Conservation (phyloP, 169 alveolate species). For the Eimeria falciformis region DNA sequence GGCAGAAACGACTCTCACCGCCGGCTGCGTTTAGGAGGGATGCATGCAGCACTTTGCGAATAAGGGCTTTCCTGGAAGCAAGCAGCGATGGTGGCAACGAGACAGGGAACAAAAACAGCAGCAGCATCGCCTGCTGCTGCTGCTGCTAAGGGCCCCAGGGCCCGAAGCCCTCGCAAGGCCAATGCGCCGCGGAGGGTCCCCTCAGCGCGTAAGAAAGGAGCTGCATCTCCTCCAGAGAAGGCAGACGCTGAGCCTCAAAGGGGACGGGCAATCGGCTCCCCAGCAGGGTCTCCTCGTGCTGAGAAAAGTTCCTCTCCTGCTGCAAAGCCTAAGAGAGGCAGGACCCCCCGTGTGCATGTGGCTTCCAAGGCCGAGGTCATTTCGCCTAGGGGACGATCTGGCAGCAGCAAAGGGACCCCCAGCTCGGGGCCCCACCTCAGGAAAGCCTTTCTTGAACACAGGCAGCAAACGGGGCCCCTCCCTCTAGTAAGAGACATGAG, state of each 20-base stretch:
- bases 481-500: constrained; percentile 47
- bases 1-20: too few relatives aligned
- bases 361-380: constrained; percentile 23
- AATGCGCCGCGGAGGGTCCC: constrained; percentile 28
- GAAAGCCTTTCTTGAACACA: not conserved
- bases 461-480: constrained; percentile 70
- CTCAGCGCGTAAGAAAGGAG: constrained; percentile 18
- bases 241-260: not conserved
- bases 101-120: constrained; percentile 55
- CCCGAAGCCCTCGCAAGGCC: constrained; percentile 35
- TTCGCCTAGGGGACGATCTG: not conserved
- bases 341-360: constrained; percentile 25
- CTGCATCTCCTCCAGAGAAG: not conserved
- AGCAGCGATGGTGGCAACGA: constrained; percentile 64
- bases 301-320: not conserved
- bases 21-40: too few relatives aligned
- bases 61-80: too few relatives aligned
- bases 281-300: not conserved
- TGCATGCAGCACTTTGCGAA: too few relatives aligned
- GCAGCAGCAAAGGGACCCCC: not conserved
- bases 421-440: not conserved
- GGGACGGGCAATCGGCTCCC: not conserved
- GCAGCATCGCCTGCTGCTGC: constrained; percentile 3
- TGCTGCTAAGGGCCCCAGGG: constrained; percentile 22
- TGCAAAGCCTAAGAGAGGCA: not conserved